A percentile compares a stretch with the other conserved stretches of the same genome.
These are phyloP conservation scores for Elongisporangium prolatum DNA, from an alignment of 352 stramenopile species.

Conservation along the genomic window DNA sequence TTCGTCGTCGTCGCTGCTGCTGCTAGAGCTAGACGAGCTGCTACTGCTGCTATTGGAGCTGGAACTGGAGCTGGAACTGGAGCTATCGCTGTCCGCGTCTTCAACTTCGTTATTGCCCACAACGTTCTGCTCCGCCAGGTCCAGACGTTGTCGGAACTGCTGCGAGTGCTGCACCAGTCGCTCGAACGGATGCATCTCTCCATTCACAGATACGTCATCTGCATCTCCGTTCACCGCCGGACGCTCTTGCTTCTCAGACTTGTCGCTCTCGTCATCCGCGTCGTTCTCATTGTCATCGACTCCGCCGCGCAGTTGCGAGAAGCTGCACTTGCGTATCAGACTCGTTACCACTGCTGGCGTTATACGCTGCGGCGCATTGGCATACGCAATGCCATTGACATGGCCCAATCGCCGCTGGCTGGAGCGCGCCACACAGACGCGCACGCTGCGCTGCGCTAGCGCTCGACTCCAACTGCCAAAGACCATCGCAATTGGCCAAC, in stretches of 20 bases:
- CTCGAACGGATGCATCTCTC: slow-evolving; percentile 53
- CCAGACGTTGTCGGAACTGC: slow-evolving; percentile 45
- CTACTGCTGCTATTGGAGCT: slow-evolving; percentile 6
- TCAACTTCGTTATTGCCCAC: slow-evolving; percentile 12
- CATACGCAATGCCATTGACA: neutral
- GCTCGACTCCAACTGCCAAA: neutral
- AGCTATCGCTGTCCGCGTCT: slow-evolving; percentile 7
- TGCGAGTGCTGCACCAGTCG: slow-evolving; percentile 62
- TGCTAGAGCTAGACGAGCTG: neutral
- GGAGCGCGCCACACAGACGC: neutral
- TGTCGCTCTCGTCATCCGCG: slow-evolving; percentile 6
- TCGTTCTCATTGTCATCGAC: slow-evolving; percentile 12
- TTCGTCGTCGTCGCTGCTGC: slow-evolving; percentile 11
- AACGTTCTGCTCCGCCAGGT: slow-evolving; percentile 11
- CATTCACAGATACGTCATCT: slow-evolving; percentile 6
- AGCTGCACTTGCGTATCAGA: slow-evolving; percentile 3
- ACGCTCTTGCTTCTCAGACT: neutral
- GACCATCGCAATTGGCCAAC: neutral
- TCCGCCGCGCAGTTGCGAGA: slow-evolving; percentile 4
- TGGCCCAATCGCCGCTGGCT: neutral
- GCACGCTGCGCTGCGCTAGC: neutral
- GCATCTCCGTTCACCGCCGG: neutral
- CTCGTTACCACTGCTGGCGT: neutral
- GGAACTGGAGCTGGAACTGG: slow-evolving; percentile 9
- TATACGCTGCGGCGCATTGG: neutral